phyloP scores from a whole-genome alignment of 1,284 basidiomycete species.

The Puccinia horiana region DNA sequence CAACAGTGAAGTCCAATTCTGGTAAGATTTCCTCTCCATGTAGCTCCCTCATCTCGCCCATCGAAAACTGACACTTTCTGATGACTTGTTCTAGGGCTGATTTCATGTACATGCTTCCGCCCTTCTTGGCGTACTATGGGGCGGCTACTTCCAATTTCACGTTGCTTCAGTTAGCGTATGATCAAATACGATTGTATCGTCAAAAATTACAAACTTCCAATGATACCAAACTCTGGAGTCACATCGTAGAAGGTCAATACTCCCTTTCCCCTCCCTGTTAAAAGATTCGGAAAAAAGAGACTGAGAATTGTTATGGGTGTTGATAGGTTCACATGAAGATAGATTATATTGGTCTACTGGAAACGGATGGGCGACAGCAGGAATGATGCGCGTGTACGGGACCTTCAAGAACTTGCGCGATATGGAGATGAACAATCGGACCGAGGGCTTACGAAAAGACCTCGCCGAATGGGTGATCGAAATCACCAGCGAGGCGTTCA shows the following conservation, averaged over 20 bases:
- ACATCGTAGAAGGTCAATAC: constrained; percentile 61
- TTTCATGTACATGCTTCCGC: constrained; percentile 84
- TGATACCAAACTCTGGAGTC: constrained; percentile 24
- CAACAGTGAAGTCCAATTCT: constrained; percentile 66
- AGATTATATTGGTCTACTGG: constrained; percentile 65
- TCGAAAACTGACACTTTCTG: not conserved
- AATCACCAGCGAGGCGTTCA: constrained; percentile 7
- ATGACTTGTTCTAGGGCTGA: constrained; percentile 63
- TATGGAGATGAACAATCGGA: not conserved
- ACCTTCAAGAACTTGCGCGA: constrained; percentile 65
- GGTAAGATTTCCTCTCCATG: not conserved
- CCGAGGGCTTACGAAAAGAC: constrained; percentile 7
- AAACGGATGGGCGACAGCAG: constrained; percentile 81
- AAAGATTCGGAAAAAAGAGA: not conserved
- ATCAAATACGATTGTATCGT: constrained; percentile 77
- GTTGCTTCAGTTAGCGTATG: constrained; percentile 71
- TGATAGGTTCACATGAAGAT: constrained; percentile 61
- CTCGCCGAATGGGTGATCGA: constrained; percentile 14
- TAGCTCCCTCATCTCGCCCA: too few species aligned
- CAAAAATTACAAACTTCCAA: constrained; percentile 57
- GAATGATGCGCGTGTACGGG: constrained; percentile 77
- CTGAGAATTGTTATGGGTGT: not conserved
- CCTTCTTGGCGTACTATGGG: constrained; percentile 87
- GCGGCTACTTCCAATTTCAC: constrained; percentile 69
- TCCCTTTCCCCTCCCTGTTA: not conserved